Evolutionary conservation across 1,284 basidiomycete genomes (phyloP), one percentile per base, ranked within the genome.

Genomic region (Ganoderma multipileum): DNA sequence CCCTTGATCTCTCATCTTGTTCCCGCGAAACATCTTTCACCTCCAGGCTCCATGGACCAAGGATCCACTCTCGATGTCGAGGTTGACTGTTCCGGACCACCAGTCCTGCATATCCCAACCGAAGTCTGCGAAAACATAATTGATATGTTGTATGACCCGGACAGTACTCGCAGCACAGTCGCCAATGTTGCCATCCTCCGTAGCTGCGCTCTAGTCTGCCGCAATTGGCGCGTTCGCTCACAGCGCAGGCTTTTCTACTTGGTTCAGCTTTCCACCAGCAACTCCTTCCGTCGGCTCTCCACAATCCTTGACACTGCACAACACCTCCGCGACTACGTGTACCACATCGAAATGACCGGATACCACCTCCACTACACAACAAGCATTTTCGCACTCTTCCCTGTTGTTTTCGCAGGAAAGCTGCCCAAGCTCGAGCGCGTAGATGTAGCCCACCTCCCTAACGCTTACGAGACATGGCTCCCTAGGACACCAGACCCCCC

Each of bases 51-150:
- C 20, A 50, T 50, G 47, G 47, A n/a, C 3, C 18, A 52, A 52
- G 7, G 3, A 4, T 8, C 9, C 0, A 11, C 26, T 28, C 9
- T 1, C 12, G 12, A 52, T 12, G 8, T 12, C 26, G 26, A 28
- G 6, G 11, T 28, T 4, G 26, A 11, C 6, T 26, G 16, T 12
- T 28, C 50, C 4, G 6, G 28, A 6, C 14, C 1, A 3, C 28
- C 28, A 33, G 28, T 14, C 28, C 6, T 2, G 4, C 30, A 55
- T 55, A 23, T 58, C 33, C 55, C 55, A 20, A 30, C 30, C 9
- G 55, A 58, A 8, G 55, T 58, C 55, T 58, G 55, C 20, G 55
- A 58, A 38, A 38, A 33, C 33, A 58, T 58, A 7, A 58, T 58
- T 33, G 36, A 58, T 14, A 38, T 58, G 55, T 16, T 58, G 5